Percentiles rank a stretch among this genome's conserved stretches.
Conservation (phyloP, 306 rosid genomes). For the Biancaea sappan region DNA sequence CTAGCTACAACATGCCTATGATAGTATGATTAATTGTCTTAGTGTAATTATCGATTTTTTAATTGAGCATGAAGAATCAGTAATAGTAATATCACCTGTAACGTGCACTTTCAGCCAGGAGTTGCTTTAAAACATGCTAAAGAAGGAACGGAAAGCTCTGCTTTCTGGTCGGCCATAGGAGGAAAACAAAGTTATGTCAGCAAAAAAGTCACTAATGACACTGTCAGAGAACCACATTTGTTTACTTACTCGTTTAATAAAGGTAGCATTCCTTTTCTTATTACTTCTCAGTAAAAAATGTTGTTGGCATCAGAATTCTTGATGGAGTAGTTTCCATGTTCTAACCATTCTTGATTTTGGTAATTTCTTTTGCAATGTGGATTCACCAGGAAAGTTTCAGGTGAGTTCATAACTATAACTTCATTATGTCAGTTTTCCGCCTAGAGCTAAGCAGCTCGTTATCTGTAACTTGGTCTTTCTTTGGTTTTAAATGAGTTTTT, state of each 20-base stretch:
- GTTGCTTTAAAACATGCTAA: constrained; percentile 76
- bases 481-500: constrained; percentile 34
- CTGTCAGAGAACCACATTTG: constrained; percentile 80
- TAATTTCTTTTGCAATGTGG: constrained; percentile 45
- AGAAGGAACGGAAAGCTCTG: constrained; percentile 93
- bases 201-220: constrained; percentile 64
- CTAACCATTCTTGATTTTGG: constrained; percentile 48
- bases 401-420: constrained; percentile 52
- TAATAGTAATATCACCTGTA: constrained; percentile 20
- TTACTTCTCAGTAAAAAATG: constrained; percentile 16
- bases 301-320: not conserved
- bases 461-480: constrained; percentile 7
- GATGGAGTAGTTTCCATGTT: constrained; percentile 33
- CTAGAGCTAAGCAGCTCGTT: constrained; percentile 11
- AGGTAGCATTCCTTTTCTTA: constrained; percentile 52
- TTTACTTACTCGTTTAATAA: constrained; percentile 64
- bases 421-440: constrained; percentile 14
- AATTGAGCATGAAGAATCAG: not conserved
- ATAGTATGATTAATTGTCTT: not conserved
- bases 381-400: constrained; percentile 79
- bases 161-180: constrained; percentile 91
- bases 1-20: not conserved
- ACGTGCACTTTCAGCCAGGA: constrained; percentile 77
- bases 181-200: constrained; percentile 83
- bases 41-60: not conserved